Evolutionary conservation across 2,329 filamentous ascomycete genomes (phyloP).

Genomic region (Botrytis tulipae): DNA sequence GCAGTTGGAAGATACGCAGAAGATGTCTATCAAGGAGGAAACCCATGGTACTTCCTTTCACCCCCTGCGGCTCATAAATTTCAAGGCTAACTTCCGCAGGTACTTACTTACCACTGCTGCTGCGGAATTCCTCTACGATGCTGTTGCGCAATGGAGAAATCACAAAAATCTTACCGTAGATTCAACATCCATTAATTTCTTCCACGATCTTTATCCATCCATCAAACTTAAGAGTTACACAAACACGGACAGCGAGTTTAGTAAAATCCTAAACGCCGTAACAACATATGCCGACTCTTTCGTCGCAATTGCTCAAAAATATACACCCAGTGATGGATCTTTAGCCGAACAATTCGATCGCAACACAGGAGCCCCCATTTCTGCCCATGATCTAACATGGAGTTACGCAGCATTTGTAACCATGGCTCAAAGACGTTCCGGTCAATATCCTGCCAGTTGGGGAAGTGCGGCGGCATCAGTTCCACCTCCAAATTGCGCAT

Average conservation of each 20-base stretch:
- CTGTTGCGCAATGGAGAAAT: slow-evolving; percentile 67
- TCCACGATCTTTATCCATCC: slow-evolving; percentile 60
- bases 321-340: slow-evolving; percentile 56
- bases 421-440: slow-evolving; percentile 53
- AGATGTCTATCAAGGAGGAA: slow-evolving; percentile 72
- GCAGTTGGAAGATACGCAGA: slow-evolving; percentile 67
- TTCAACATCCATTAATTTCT: slow-evolving; percentile 66
- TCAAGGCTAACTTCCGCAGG: slow-evolving; percentile 22
- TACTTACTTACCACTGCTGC: slow-evolving; percentile 72
- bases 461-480: slow-evolving; percentile 45
- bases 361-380: slow-evolving; percentile 52
- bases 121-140: slow-evolving; percentile 77
- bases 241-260: slow-evolving; percentile 53
- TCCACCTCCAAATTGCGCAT: slow-evolving; percentile 50
- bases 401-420: slow-evolving; percentile 70
- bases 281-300: slow-evolving; percentile 61
- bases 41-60: slow-evolving; percentile 59
- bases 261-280: slow-evolving; percentile 51
- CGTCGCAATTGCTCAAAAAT: slow-evolving; percentile 47
- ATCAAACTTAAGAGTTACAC: slow-evolving; percentile 62
- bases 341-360: slow-evolving; percentile 66
- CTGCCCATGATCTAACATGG: slow-evolving; percentile 69
- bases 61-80: not conserved
- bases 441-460: slow-evolving; percentile 56
- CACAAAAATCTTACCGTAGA: slow-evolving; percentile 62